Percentiles rank a stretch among this genome's conserved stretches.
phyloP scores from a whole-genome alignment of 805 yeast genomes.

The Debaryomyces tyrocola region DNA sequence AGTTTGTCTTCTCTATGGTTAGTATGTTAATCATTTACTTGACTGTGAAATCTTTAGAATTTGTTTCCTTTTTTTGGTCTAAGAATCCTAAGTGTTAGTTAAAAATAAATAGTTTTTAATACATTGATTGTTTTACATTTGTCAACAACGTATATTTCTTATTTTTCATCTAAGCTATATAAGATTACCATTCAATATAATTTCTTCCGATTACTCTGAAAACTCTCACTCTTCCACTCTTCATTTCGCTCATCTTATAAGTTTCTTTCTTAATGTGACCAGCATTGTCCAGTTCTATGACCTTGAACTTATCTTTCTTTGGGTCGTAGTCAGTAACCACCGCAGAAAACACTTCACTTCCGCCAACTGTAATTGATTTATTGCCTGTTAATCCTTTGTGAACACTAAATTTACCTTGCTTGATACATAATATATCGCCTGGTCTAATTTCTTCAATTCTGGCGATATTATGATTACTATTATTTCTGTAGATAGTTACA shows the following conservation, averaged over 20 bases:
- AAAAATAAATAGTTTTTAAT: neutral
- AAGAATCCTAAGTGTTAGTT: slow-evolving; percentile 3
- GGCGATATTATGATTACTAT: slow-evolving; percentile 37
- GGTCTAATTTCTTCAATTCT: slow-evolving; percentile 66
- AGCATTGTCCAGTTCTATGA: slow-evolving; percentile 52
- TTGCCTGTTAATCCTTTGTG: slow-evolving; percentile 51
- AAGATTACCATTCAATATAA: slow-evolving; percentile 64
- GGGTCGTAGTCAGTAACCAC: slow-evolving; percentile 74
- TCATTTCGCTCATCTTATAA: slow-evolving; percentile 70
- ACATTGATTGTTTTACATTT: neutral
- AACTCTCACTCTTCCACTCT: slow-evolving; percentile 74
- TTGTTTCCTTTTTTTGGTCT: slow-evolving; percentile 6
- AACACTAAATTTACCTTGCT: slow-evolving; percentile 71
- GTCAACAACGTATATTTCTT: neutral
- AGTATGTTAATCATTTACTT: neutral
- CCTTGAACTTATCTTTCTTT: slow-evolving; percentile 67
- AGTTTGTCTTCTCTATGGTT: neutral
- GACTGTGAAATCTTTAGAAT: neutral
- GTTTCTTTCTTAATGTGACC: slow-evolving; percentile 60
- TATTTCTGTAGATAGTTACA: slow-evolving; percentile 60
- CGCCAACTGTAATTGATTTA: slow-evolving; percentile 55
- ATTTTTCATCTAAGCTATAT: slow-evolving; percentile 17
- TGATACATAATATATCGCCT: slow-evolving; percentile 81
- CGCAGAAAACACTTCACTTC: slow-evolving; percentile 48
- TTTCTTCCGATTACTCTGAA: slow-evolving; percentile 77